Conservation (phyloP, 2,329 filamentous ascomycete species). For the Onygena corvina region DNA sequence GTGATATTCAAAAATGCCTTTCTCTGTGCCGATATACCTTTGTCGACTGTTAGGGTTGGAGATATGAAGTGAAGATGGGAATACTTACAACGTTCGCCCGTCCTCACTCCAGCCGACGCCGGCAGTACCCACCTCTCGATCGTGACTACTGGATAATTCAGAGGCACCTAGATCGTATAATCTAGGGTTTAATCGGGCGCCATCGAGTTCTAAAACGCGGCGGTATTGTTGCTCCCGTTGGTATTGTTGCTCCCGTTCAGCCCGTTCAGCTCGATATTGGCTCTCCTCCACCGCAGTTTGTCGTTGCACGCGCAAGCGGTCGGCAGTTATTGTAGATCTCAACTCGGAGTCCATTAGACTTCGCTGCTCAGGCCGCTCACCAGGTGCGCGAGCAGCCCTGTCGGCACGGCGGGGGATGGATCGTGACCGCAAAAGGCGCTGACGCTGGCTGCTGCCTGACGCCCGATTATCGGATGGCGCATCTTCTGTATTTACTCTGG, state of each 20-base stretch:
- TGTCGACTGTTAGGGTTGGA: slow-evolving; percentile 12
- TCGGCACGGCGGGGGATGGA: slow-evolving; percentile 27
- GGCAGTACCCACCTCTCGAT: slow-evolving; percentile 33
- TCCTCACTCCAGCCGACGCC: slow-evolving; percentile 39
- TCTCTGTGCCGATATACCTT: slow-evolving; percentile 38
- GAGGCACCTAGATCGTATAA: slow-evolving; percentile 28
- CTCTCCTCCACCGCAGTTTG: slow-evolving; percentile 27
- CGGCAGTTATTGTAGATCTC: slow-evolving; percentile 29
- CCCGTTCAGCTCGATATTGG: slow-evolving; percentile 21
- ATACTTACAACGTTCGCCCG: slow-evolving; percentile 36
- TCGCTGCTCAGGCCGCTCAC: slow-evolving; percentile 22
- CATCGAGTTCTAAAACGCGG: slow-evolving; percentile 25
- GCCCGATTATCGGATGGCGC: neutral
- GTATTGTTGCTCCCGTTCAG: slow-evolving; percentile 26
- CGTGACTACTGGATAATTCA: slow-evolving; percentile 22
- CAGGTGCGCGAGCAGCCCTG: slow-evolving; percentile 18
- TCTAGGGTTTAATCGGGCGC: slow-evolving; percentile 29
- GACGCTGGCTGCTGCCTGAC: slow-evolving; percentile 16
- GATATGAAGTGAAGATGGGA: neutral
- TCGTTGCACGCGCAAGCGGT: slow-evolving; percentile 30
- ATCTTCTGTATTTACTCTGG: neutral
- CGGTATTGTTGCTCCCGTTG: slow-evolving; percentile 27
- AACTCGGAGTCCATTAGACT: slow-evolving; percentile 22
- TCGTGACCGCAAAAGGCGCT: slow-evolving; percentile 24
- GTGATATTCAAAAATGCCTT: slow-evolving; percentile 39